phyloP scores from a whole-genome alignment of 805 yeast genomes.

The Ogataea saltuana region DNA sequence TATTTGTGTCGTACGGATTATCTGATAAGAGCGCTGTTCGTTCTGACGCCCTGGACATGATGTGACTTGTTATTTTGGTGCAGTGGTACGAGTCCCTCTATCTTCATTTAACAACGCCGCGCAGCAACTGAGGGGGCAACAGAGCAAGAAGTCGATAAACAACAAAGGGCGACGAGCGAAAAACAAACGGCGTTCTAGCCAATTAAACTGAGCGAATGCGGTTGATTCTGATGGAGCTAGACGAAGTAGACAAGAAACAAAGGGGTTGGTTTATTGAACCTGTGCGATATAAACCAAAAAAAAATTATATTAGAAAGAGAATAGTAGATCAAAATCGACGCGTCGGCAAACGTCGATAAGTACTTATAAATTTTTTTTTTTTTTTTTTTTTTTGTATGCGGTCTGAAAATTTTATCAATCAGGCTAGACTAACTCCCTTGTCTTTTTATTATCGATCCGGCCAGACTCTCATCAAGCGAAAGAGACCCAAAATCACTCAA shows the following conservation, averaged over 20 bases:
- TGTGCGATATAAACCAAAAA: too few relatives aligned
- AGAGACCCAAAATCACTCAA: not conserved
- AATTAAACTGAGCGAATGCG: too few relatives aligned
- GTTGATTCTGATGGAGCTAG: too few relatives aligned
- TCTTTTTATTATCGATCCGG: not conserved
- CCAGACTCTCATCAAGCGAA: too few relatives aligned
- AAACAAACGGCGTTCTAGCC: too few relatives aligned
- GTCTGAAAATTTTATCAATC: slow-evolving; percentile 7
- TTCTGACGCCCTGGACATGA: slow-evolving; percentile 22
- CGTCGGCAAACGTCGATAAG: slow-evolving; percentile 6
- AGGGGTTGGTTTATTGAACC: not conserved
- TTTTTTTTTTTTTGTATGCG: slow-evolving; percentile 3
- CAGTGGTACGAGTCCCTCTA: too few relatives aligned
- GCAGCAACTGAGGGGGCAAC: too few relatives aligned
- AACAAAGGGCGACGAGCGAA: too few relatives aligned
- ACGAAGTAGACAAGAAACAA: too few relatives aligned
- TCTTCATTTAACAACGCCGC: too few relatives aligned
- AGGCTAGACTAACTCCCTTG: slow-evolving; percentile 1
- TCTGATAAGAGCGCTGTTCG: slow-evolving; percentile 34
- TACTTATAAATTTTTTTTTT: not conserved
- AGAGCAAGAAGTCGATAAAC: too few relatives aligned
- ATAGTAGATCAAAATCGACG: not conserved
- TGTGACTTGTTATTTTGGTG: not conserved
- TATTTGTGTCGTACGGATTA: slow-evolving; percentile 29
- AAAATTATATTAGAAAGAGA: not conserved